Conservation (phyloP, 2,329 filamentous ascomycete genomes). For the Cryoendolithus antarcticus region DNA sequence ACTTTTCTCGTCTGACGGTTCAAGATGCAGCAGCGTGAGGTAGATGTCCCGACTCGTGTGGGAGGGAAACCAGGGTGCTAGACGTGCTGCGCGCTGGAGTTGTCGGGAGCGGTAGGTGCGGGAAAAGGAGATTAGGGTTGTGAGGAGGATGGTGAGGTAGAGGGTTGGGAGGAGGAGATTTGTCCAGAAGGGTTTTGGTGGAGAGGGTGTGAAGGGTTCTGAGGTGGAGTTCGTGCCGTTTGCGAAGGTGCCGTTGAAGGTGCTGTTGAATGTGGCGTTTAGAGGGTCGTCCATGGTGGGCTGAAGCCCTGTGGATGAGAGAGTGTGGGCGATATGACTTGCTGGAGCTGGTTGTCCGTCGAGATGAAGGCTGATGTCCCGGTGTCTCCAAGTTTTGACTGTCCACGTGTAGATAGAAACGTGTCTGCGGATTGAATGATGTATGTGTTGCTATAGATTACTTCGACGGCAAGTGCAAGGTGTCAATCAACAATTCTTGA, state of each 20-base stretch:
- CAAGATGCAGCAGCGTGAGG: slow-evolving; percentile 76
- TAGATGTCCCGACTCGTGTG: slow-evolving; percentile 92
- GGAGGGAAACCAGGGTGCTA: slow-evolving; percentile 87
- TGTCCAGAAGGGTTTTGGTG: slow-evolving; percentile 46
- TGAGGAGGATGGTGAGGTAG: slow-evolving; percentile 77
- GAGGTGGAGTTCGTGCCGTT: slow-evolving; percentile 16
- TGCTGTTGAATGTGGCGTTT: slow-evolving; percentile 18
- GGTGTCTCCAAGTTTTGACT: no score
- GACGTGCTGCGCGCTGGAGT: slow-evolving; percentile 62
- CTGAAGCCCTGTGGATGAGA: no score
- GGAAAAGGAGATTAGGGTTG: slow-evolving; percentile 84
- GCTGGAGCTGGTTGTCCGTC: no score
- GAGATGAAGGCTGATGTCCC: no score
- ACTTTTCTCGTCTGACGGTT: slow-evolving; percentile 46
- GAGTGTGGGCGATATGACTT: no score
- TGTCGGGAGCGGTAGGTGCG: slow-evolving; percentile 88
- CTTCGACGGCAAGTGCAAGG: no score
- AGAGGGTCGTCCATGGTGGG: slow-evolving; percentile 17
- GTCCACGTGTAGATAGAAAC: no score
- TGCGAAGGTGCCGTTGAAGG: slow-evolving; percentile 15
- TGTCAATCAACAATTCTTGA: no score
- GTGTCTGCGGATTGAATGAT: no score
- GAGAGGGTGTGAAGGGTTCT: slow-evolving; percentile 10
- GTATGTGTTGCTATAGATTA: no score
- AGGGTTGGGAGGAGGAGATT: slow-evolving; percentile 76